Conservation (phyloP, 1,284 basidiomycete genomes). For the Ustilago bromivora region DNA sequence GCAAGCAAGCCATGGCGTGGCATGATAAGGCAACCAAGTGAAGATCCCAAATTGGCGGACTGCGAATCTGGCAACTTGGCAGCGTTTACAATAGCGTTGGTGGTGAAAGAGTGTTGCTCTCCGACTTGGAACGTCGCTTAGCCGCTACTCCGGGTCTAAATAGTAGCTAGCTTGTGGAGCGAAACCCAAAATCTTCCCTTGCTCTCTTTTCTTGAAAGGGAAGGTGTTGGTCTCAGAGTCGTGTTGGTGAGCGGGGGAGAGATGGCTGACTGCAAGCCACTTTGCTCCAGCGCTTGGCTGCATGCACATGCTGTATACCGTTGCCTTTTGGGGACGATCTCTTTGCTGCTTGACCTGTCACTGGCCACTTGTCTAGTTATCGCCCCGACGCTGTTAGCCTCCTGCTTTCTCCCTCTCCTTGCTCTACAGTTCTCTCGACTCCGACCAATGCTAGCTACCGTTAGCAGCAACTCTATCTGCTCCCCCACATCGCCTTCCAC, state of each 20-base stretch:
- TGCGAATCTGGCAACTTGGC: conserved; percentile 12
- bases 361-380: neutral
- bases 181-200: conserved; percentile 5
- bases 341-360: conserved; percentile 12
- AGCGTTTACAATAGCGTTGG: neutral
- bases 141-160: conserved; percentile 20
- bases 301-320: neutral
- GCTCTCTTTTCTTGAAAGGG: neutral
- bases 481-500: conserved; percentile 2
- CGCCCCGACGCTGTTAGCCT: conserved; percentile 21
- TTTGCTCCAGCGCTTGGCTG: neutral
- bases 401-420: conserved; percentile 14
- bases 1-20: neutral
- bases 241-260: neutral
- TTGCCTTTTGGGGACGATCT: conserved; percentile 11
- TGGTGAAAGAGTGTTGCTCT: neutral
- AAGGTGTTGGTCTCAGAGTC: conserved; percentile 26
- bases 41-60: conserved; percentile 5
- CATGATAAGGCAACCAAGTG: neutral
- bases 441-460: neutral
- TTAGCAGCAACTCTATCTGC: conserved; percentile 2
- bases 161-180: conserved; percentile 2
- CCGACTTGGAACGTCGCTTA: conserved; percentile 2
- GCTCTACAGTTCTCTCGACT: neutral
- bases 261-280: conserved; percentile 2